Evolutionary conservation across 2,329 filamentous ascomycete genomes (phyloP).

Genomic region (Parascedosporium putredinis): DNA sequence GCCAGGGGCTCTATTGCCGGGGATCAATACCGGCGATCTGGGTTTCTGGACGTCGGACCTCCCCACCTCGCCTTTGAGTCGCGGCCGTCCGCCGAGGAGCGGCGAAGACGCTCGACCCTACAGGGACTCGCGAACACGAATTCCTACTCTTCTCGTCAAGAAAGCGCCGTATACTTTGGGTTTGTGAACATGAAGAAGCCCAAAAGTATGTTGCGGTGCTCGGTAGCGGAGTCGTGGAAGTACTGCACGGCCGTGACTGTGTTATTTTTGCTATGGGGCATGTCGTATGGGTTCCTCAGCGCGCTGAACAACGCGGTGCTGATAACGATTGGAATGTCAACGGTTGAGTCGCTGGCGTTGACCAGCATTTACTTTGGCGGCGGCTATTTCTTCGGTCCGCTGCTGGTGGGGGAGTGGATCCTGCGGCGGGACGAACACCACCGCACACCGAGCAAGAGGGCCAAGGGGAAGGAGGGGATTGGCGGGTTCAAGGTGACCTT

Average conservation of each 20-base stretch:
- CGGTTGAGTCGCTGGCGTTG: slow-evolving; percentile 54
- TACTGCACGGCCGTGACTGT: slow-evolving; percentile 68
- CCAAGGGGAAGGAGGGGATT: slow-evolving; percentile 30
- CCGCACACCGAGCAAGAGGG: slow-evolving; percentile 27
- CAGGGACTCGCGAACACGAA: slow-evolving; percentile 21
- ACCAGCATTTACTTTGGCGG: slow-evolving; percentile 62
- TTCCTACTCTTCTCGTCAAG: slow-evolving; percentile 11
- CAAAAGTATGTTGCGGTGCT: slow-evolving; percentile 60
- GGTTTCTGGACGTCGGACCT: not conserved
- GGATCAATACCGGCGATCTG: not conserved
- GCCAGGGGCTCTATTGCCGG: not conserved
- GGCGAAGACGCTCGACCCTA: slow-evolving; percentile 15
- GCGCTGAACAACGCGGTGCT: slow-evolving; percentile 66
- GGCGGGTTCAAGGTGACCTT: slow-evolving; percentile 72
- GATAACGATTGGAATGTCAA: slow-evolving; percentile 47
- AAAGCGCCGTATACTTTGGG: slow-evolving; percentile 56
- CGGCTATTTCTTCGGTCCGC: slow-evolving; percentile 58
- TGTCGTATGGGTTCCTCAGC: slow-evolving; percentile 80
- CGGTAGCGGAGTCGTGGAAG: slow-evolving; percentile 53
- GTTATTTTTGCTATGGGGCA: slow-evolving; percentile 81
- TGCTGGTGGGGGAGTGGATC: slow-evolving; percentile 60
- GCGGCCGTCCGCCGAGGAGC: not conserved
- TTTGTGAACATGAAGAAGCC: slow-evolving; percentile 62
- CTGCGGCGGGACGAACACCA: slow-evolving; percentile 57
- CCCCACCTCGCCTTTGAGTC: not conserved